These are phyloP conservation scores for Panicum hallii DNA, from an alignment of 202 grass and related monocot species.

Conservation along the genomic window DNA sequence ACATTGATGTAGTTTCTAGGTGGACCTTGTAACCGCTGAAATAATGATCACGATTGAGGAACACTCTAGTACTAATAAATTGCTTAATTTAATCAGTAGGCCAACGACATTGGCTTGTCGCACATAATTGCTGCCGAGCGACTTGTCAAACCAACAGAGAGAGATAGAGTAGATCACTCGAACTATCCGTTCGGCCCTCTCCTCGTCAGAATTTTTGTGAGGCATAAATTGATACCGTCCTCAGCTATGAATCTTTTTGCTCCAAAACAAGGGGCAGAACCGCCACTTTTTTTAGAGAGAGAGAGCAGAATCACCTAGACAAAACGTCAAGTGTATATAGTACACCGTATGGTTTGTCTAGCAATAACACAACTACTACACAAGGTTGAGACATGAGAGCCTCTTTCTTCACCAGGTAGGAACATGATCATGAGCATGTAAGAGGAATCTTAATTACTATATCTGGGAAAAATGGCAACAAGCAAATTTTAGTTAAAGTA, in stretches of 20 bases:
- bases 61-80: neutral
- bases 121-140: neutral
- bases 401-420: neutral
- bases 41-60: constrained; percentile 8
- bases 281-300: too few relatives aligned
- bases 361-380: neutral
- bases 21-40: constrained; percentile 9
- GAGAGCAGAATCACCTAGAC: neutral
- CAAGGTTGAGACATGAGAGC: neutral
- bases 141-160: neutral
- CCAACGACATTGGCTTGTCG: constrained; percentile 25
- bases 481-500: neutral
- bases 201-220: neutral
- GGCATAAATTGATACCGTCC: neutral
- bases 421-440: neutral
- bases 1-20: neutral
- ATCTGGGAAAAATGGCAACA: neutral
- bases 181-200: neutral
- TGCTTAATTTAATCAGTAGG: constrained; percentile 16
- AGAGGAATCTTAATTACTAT: neutral
- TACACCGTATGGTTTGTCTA: neutral
- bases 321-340: neutral
- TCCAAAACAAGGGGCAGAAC: neutral
- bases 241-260: neutral
- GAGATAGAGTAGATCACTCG: neutral